Conservation (phyloP, 164 flowering plant genomes). For the Platanus orientalis region DNA sequence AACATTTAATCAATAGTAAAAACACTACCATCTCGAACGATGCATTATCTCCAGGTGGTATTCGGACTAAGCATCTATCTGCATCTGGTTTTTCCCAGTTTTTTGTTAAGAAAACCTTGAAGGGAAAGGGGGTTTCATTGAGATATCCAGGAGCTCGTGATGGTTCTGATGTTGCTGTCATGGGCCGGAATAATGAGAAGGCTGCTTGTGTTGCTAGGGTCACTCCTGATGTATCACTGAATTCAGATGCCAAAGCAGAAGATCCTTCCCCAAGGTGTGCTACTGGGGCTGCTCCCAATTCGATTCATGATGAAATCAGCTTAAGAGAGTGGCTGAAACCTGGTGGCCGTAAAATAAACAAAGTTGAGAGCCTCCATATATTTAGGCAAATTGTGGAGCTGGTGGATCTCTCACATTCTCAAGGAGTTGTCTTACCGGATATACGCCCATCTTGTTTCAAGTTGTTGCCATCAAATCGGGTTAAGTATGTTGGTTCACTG, state of each 20-base stretch:
- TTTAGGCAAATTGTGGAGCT: conserved; percentile 68
- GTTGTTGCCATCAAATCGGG: conserved; percentile 47
- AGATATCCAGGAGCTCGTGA: conserved; percentile 31
- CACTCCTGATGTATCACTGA: conserved; percentile 28
- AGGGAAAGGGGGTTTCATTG: conserved; percentile 62
- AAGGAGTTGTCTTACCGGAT: conserved; percentile 51
- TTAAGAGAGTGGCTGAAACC: conserved; percentile 69
- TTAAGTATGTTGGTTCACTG: conserved; percentile 51
- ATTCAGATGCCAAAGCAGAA: conserved; percentile 20
- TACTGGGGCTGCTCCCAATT: conserved; percentile 15
- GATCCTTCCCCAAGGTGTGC: conserved; percentile 17
- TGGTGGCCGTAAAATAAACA: conserved; percentile 36
- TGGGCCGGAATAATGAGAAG: conserved; percentile 24
- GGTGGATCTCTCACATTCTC: conserved; percentile 61
- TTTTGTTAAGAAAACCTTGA: conserved; percentile 61
- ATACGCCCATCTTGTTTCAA: conserved; percentile 70
- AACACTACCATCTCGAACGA: conserved; percentile 18
- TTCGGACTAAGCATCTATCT: conserved; percentile 62
- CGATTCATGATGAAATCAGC: conserved; percentile 37
- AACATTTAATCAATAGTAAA: conserved; percentile 20
- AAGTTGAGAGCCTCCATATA: conserved; percentile 48
- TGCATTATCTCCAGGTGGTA: conserved; percentile 34
- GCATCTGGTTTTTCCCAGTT: conserved; percentile 74
- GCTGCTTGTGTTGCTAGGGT: conserved; percentile 16
- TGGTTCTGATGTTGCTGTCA: conserved; percentile 20